phyloP scores from a whole-genome alignment of 192 early-diverging fungal genomes.

The Dispira simplex region DNA sequence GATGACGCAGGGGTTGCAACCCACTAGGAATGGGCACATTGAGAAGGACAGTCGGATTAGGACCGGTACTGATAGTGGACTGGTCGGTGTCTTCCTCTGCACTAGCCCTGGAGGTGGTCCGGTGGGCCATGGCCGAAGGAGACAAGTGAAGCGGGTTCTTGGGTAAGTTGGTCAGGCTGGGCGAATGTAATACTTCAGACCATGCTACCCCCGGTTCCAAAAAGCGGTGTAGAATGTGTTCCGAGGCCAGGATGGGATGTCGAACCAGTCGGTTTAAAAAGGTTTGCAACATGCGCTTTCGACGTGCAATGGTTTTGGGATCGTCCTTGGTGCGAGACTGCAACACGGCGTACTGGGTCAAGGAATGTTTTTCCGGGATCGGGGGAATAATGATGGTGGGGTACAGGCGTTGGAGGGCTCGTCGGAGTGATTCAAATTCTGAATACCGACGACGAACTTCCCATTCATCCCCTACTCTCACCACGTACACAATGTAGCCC shows the following conservation, averaged over 20 bases:
- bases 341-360: conserved; percentile 46
- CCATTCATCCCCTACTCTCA: conserved; percentile 21
- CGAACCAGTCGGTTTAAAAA: conserved; percentile 84
- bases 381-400: conserved; percentile 85
- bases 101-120: conserved; percentile 18
- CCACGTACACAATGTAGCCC: conserved; percentile 35
- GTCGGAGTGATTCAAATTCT: conserved; percentile 89
- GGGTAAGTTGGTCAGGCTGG: conserved; percentile 48
- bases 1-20: conserved; percentile 38
- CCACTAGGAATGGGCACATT: conserved; percentile 35
- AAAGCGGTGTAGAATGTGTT: conserved; percentile 88
- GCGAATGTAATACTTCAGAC: conserved; percentile 57
- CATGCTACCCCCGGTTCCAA: conserved; percentile 65
- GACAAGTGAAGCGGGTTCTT: conserved; percentile 50
- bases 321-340: conserved; percentile 89
- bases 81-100: not conserved
- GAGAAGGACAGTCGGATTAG: not conserved
- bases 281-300: conserved; percentile 84
- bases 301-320: conserved; percentile 69
- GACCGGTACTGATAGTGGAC: not conserved
- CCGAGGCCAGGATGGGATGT: conserved; percentile 73
- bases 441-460: conserved; percentile 82
- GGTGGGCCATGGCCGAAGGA: conserved; percentile 26
- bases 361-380: conserved; percentile 93
- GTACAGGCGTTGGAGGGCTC: conserved; percentile 57